phyloP scores from a whole-genome alignment of 345 rosid genomes.

The Capsella bursapastoris region DNA sequence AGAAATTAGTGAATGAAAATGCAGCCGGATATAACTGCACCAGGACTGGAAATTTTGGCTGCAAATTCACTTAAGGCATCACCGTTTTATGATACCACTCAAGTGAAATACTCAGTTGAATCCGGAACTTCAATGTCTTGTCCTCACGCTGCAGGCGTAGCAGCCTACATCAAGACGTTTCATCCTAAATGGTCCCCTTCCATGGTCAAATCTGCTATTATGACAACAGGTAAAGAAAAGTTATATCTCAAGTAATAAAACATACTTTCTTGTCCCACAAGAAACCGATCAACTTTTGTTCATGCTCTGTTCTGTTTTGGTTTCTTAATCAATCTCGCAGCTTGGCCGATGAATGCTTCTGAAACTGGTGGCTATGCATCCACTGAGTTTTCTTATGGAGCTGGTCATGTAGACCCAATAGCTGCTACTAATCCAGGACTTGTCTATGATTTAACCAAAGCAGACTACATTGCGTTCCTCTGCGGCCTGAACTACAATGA shows the following conservation, averaged over 20 bases:
- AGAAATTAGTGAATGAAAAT: not conserved
- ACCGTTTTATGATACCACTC: conserved; percentile 29
- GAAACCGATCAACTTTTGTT: not conserved
- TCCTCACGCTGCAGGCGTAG: conserved; percentile 55
- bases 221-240: conserved; percentile 56
- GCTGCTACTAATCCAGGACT: conserved; percentile 50
- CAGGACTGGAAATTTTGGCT: conserved; percentile 51
- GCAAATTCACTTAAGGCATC: conserved; percentile 39
- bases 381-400: conserved; percentile 53
- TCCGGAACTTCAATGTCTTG: conserved; percentile 64
- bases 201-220: conserved; percentile 57
- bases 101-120: conserved; percentile 35
- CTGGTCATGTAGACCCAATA: conserved; percentile 59
- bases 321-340: conserved; percentile 28
- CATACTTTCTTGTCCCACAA: not conserved
- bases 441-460: conserved; percentile 36
- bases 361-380: not conserved
- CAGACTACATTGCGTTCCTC: conserved; percentile 50
- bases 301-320: conserved; percentile 3
- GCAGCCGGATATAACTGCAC: conserved; percentile 55
- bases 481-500: conserved; percentile 44
- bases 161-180: conserved; percentile 46
- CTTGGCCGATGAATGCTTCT: conserved; percentile 46
- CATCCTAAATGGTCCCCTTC: conserved; percentile 64
- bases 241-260: not conserved